Evolutionary conservation across 2,329 filamentous ascomycete species (phyloP), one percentile per base, ranked within the genome.

Genomic region (Mycogone perniciosa): DNA sequence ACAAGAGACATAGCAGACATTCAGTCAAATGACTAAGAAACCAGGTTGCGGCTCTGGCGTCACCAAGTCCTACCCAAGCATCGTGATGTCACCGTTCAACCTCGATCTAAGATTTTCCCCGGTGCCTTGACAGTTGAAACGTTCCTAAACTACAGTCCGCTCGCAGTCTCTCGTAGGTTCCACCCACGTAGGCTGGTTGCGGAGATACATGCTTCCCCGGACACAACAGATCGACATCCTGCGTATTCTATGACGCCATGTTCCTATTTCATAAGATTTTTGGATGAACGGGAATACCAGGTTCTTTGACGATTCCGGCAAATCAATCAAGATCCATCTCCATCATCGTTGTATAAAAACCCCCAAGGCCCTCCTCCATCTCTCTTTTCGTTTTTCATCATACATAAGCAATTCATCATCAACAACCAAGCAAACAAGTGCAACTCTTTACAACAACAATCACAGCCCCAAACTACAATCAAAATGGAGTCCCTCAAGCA

Each of bases 401-500:
- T 46, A 50, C 40, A 31, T 8, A 44, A 30, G 26, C 34, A 31
- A 31, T 27, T 4, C 31, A n/a, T 27, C 33, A 6, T 42, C 52
- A 40, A 51, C 48, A 31, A 54, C 52, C 47, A 55, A 55, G 53
- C 31, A 47, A 51, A 51, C n/a, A n/a, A 26, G 11, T 20, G 57
- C 56, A 53, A 53, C 39, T 50, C 39, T 31, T 50, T 50, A 49
- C 52, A 58, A 58, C 44, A 50, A 48, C 47, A 50, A 57, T 61
- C 68, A 72, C 52, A 67, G n/a, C n/a, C n/a, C n/a, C n/a, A n/a
- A 58, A 58, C 44, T 50, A 48, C 47, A 50, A 57, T 61, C 68
- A 72, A 52, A 67, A 78, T 79, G 76, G 76, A 79, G 49, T 71
- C 74, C 56, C 56, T 77, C 65, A 76, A 76, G 75, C 80, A 84